Base-by-base conservation (phyloP, 257 asterid species). In the Solanum gandarillasii region DNA sequence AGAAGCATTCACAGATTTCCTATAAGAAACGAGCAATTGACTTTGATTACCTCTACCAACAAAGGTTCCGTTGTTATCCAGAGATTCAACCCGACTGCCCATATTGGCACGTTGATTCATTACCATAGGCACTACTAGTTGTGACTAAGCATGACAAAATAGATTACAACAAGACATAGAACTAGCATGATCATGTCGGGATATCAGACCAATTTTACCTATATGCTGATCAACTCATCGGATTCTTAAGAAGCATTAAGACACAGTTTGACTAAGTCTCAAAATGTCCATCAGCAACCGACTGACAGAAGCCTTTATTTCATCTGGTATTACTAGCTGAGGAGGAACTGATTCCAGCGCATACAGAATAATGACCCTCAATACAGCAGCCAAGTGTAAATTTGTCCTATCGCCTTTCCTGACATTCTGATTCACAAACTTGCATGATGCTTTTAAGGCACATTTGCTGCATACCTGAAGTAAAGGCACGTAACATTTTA, bases 381-480 rank as follows among this genome's bases (percentile, higher is more conserved):
- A 91, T 84, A 94, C 95, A 58, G 78, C 78, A 14, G 82, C 86
- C 94, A 96, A 67, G 46, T 87, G 31, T 89, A 96, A 89, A 65
- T 55, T 75, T 43, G 91, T 87, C 43, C 84, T 39, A 35, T 85
- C 89, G 36, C 75, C n/a, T 73, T 87, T 89, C 88, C 87, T 74
- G 5, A 84, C 85, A 60, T 68, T 48, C 90, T 92, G 94, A 89
- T 94, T 92, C 21, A 90, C 93, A 83, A 85, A 87, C 83, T 74
- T 90, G 94, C 99, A 96, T 20, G 92, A 89, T 13, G 89, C 87
- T 89, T 92, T 94, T 84, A 96, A 73, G 36, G 86, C 25, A 90
- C 99, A 96, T 87, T 87, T 91, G 86, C 89, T 74, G 89, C 99
- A 96, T 89, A 96, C 98, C 99, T 95, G 94, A 88, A 87, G 82